Evolutionary conservation across 2,329 filamentous ascomycete genomes (phyloP).

Genomic region (Coniella lustricola): DNA sequence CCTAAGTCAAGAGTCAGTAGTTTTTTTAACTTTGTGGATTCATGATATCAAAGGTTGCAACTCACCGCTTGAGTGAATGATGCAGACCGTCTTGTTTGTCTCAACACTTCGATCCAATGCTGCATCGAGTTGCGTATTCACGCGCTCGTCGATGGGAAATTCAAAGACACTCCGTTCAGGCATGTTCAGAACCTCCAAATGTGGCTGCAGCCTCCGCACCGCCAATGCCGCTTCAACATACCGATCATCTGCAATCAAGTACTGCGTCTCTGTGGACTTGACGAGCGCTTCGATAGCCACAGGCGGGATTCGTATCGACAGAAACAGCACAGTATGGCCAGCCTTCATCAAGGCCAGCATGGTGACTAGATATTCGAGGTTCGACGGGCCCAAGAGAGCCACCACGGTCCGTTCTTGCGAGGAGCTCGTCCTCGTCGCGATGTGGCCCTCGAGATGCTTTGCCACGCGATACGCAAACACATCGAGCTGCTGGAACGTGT

Average conservation of each 20-base stretch:
- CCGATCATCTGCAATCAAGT: constrained; percentile 22
- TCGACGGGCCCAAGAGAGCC: constrained; percentile 44
- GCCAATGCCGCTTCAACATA: constrained; percentile 19
- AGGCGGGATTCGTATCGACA: constrained; percentile 29
- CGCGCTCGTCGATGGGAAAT: constrained; percentile 24
- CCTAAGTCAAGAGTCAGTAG: too few species aligned
- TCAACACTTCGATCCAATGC: constrained; percentile 25
- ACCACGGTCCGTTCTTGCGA: constrained; percentile 25
- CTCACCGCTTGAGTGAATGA: constrained; percentile 30
- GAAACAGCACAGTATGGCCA: constrained; percentile 39
- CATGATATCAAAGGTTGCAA: constrained; percentile 22
- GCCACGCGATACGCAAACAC: constrained; percentile 27
- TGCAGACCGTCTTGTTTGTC: constrained; percentile 21
- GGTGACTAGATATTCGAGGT: constrained; percentile 47
- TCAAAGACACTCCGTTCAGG: constrained; percentile 23
- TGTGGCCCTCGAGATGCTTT: constrained; percentile 16
- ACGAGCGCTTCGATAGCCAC: constrained; percentile 26
- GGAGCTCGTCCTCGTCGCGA: constrained; percentile 15
- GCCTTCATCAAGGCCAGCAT: constrained; percentile 47
- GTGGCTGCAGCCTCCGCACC: constrained; percentile 15
- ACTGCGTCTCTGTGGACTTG: constrained; percentile 20
- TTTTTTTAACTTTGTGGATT: too few species aligned
- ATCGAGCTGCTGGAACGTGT: constrained; percentile 39
- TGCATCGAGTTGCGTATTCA: constrained; percentile 23
- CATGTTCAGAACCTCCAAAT: constrained; percentile 23